Conservation (phyloP, 345 rosid genomes). For the Hibiscus tridactylites region DNA sequence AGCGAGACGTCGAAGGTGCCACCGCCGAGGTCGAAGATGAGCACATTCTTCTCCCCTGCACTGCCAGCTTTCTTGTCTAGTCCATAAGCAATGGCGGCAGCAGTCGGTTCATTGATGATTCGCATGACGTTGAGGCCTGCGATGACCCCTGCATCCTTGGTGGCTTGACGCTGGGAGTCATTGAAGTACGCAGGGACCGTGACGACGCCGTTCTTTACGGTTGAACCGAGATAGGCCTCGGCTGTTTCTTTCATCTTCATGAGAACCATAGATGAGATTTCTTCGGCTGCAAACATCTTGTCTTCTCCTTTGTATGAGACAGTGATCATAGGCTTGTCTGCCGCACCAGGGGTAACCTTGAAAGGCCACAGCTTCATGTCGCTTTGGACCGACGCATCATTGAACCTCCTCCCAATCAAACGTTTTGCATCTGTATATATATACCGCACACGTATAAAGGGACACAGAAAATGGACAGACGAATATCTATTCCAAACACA, state of each 20-base stretch:
- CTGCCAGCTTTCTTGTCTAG: conserved; percentile 34
- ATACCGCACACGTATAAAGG: too few relatives aligned
- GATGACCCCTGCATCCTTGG: conserved; percentile 31
- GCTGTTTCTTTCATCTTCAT: conserved; percentile 36
- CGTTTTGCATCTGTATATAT: conserved; percentile 31
- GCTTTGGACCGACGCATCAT: conserved; percentile 31
- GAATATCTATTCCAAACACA: too few relatives aligned
- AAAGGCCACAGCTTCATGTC: conserved; percentile 38
- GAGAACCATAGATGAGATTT: conserved; percentile 33
- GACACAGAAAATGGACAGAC: too few relatives aligned
- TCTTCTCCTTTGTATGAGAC: conserved; percentile 26
- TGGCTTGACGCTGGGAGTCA: conserved; percentile 30
- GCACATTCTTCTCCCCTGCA: conserved; percentile 53
- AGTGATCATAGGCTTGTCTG: conserved; percentile 31
- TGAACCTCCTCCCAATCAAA: conserved; percentile 31
- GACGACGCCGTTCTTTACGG: conserved; percentile 30
- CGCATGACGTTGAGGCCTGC: conserved; percentile 37
- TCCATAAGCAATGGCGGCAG: conserved; percentile 40
- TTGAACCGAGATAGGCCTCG: conserved; percentile 24
- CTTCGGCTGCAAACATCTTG: conserved; percentile 32
- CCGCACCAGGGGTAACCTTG: conserved; percentile 30
- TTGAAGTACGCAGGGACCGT: conserved; percentile 40
- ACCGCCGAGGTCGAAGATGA: conserved; percentile 57
- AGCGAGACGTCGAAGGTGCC: conserved; percentile 63
- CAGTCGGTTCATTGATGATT: conserved; percentile 36